Percentiles rank a stretch among this genome's conserved stretches.
These are phyloP conservation scores for Chamaecyparis obtusa DNA, from an alignment of 75 land plant genomes.

Conservation along the genomic window DNA sequence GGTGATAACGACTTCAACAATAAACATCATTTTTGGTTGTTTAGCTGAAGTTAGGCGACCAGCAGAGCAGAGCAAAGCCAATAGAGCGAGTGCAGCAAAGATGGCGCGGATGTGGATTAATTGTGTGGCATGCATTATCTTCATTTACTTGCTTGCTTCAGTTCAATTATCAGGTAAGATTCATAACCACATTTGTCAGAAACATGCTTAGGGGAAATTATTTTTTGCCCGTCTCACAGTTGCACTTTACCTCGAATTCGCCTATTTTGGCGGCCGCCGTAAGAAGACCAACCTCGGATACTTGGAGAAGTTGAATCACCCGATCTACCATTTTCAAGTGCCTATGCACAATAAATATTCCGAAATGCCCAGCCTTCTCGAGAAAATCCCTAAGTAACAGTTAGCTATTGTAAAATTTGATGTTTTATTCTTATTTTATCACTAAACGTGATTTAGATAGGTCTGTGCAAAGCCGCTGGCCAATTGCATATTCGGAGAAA, in stretches of 20 bases:
- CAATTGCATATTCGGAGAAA: neutral
- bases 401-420: neutral
- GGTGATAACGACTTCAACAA: no score
- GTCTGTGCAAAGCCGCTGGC: neutral
- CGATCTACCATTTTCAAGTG: neutral
- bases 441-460: neutral
- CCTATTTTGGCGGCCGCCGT: neutral
- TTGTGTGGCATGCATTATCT: neutral
- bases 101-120: neutral
- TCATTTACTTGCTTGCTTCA: neutral
- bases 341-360: neutral
- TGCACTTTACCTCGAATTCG: neutral
- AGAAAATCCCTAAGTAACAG: neutral
- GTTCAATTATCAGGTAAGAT: neutral
- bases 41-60: neutral
- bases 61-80: no score
- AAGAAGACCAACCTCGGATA: no score
- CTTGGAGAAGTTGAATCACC: neutral
- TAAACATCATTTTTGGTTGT: neutral
- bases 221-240: neutral
- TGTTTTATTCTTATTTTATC: neutral
- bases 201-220: no score
- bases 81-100: neutral
- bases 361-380: neutral
- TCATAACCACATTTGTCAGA: no score